Evolutionary conservation across 345 rosid species (phyloP).

Genomic region (Arabis hirsuta): DNA sequence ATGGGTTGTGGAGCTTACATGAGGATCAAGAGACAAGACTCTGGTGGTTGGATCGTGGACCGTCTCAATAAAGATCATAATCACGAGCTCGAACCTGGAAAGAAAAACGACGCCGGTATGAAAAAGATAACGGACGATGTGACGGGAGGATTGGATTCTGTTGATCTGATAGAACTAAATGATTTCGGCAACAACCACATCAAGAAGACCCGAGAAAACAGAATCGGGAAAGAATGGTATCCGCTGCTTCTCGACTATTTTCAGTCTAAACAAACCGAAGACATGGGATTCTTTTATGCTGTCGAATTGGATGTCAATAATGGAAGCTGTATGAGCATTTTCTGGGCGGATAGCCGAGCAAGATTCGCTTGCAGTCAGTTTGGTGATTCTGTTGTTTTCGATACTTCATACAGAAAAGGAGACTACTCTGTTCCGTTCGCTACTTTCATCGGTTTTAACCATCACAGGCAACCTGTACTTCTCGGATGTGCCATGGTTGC

Average conservation of each 20-base stretch:
- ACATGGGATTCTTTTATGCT: conserved; percentile 82
- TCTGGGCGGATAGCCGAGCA: conserved; percentile 94
- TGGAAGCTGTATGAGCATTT: conserved; percentile 71
- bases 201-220: conserved; percentile 50
- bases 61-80: conserved; percentile 80
- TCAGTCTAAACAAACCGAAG: conserved; percentile 77
- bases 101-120: conserved; percentile 48
- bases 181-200: conserved; percentile 36
- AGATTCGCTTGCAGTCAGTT: conserved; percentile 89
- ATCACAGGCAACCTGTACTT: conserved; percentile 86
- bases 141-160: conserved; percentile 54
- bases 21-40: conserved; percentile 86
- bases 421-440: conserved; percentile 73
- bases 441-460: conserved; percentile 80
- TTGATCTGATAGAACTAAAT: conserved; percentile 51
- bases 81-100: conserved; percentile 65
- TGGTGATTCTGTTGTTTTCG: conserved; percentile 70
- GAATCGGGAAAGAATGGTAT: conserved; percentile 81
- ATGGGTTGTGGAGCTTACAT: conserved; percentile 93
- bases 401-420: conserved; percentile 77
- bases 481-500: conserved; percentile 87
- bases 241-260: conserved; percentile 69
- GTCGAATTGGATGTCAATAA: conserved; percentile 56
- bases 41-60: conserved; percentile 84
- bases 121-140: conserved; percentile 63